These are phyloP conservation scores for Pythium brachiatum DNA, from an alignment of 352 stramenopile species.

Conservation along the genomic window DNA sequence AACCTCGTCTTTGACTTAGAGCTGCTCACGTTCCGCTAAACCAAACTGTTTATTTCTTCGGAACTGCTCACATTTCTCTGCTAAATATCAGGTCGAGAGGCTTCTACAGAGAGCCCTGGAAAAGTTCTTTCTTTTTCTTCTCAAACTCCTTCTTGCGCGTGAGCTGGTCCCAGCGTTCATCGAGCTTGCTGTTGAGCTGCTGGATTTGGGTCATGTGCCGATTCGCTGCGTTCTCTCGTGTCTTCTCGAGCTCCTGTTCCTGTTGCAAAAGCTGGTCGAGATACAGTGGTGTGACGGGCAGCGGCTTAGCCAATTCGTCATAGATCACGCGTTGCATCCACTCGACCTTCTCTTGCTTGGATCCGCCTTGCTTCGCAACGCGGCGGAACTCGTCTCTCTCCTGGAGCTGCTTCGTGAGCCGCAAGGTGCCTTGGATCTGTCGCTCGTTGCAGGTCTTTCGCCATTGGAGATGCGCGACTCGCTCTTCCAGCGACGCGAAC, in stretches of 20 bases:
- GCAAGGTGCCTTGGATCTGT: slow-evolving; percentile 61
- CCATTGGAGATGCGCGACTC: slow-evolving; percentile 67
- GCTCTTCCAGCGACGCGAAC: slow-evolving; percentile 61
- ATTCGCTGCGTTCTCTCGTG: slow-evolving; percentile 28
- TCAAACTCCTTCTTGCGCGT: slow-evolving; percentile 57
- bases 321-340: slow-evolving; percentile 55
- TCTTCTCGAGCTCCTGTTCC: slow-evolving; percentile 29
- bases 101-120: slow-evolving; percentile 13
- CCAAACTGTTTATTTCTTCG: not conserved
- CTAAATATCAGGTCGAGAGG: too few species aligned
- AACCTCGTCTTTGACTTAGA: slow-evolving; percentile 93
- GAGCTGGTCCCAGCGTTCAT: slow-evolving; percentile 40
- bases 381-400: slow-evolving; percentile 61
- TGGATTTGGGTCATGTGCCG: slow-evolving; percentile 50
- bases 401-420: slow-evolving; percentile 56
- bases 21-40: slow-evolving; percentile 78
- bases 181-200: slow-evolving; percentile 50
- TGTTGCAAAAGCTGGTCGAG: slow-evolving; percentile 24
- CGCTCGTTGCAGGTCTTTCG: slow-evolving; percentile 70
- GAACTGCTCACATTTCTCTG: too few species aligned
- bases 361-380: slow-evolving; percentile 32
- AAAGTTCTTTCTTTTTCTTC: slow-evolving; percentile 61
- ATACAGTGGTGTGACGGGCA: slow-evolving; percentile 46
- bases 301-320: slow-evolving; percentile 49
- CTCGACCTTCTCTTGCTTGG: slow-evolving; percentile 34